Evolutionary conservation across 2,329 filamentous ascomycete genomes (phyloP).

Genomic region (Penicillium concentricum): DNA sequence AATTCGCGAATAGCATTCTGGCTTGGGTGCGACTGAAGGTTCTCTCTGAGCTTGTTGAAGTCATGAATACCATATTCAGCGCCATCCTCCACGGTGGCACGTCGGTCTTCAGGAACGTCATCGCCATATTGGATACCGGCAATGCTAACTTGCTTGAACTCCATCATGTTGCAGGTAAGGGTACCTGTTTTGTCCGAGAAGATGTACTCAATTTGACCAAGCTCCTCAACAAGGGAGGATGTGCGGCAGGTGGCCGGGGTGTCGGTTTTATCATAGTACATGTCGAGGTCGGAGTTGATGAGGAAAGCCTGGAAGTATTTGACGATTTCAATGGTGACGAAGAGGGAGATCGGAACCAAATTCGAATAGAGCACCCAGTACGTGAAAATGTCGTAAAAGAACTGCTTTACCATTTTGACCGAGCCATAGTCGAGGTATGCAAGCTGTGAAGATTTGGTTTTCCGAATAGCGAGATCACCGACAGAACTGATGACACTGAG

Average conservation of each 20-base stretch:
- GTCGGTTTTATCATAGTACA: constrained; percentile 94
- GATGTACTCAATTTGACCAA: constrained; percentile 97
- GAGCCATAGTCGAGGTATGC: constrained; percentile 69
- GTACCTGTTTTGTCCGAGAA: constrained; percentile 98
- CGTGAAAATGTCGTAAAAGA: constrained; percentile 92
- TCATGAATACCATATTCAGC: constrained; percentile 78
- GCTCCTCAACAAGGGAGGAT: constrained; percentile 91
- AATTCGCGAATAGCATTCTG: constrained; percentile 75
- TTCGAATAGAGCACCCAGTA: constrained; percentile 99
- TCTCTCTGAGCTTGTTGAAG: constrained; percentile 72
- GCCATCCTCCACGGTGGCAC: constrained; percentile 74
- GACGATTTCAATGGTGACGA: constrained; percentile 95
- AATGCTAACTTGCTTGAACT: constrained; percentile 94
- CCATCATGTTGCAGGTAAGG: constrained; percentile 98
- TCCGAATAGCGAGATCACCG: constrained; percentile 80
- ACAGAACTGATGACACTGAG: constrained; percentile 89
- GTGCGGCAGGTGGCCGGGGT: constrained; percentile 95
- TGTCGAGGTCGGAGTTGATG: constrained; percentile 96
- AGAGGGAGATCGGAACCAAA: constrained; percentile 93
- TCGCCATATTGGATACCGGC: constrained; percentile 91
- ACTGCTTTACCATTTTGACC: constrained; percentile 71
- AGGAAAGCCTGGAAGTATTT: constrained; percentile 98
- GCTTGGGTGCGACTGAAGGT: constrained; percentile 62
- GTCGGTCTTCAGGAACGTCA: constrained; percentile 85
- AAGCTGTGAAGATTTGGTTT: constrained; percentile 61